Base-by-base conservation (phyloP, 2,329 filamentous ascomycete genomes). In the Penicillium sp. region DNA sequence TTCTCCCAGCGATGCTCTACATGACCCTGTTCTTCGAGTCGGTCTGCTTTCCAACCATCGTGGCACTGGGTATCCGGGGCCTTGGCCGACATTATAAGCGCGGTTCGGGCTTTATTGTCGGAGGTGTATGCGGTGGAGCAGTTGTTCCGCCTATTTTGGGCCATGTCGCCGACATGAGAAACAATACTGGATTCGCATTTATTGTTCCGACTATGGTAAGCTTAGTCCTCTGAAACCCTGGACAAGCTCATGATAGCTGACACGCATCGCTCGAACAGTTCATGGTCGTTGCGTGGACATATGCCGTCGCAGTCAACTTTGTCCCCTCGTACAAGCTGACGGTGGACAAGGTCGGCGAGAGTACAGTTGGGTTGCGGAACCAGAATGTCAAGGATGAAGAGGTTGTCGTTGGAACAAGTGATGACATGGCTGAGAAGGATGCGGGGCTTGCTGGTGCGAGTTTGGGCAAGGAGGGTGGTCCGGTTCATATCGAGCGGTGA, bases 41-140 rank as follows among this genome's bases (percentile, higher is more conserved):
- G 0, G 91, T 92, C 55, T 86, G 92, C 68, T 96, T 91, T 82
- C 92, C 93, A 0, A 87, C 93, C 1, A 88, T 95, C 61, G 92
- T 93, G 67, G 87, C 90, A 3, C 83, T 95, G 13, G 90, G 89
- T 3, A 87, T 96, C 61, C 86, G 91, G 25, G 90, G 89, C 2
- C 82, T 93, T 1, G 91, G 91, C 6, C 84, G 87, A 19, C 88
- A 94, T 77, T 91, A 88, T 38, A 93, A 93, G 80, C 84, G 89
- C 62, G 91, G 90, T 1, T 88, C 87, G 2, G 89, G 89, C 1
- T 89, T 86, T 73, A 87, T 96, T 65, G 84, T 92, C 1, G 88
- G 82, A 4, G 89, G 88, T 65, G 89, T 93, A 0, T 81, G 84
- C 16, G 90, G 91, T 14, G 91, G 91, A 59, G 90, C 91, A 2